Base-by-base conservation (phyloP, 257 asterid genomes). In the Plantago elongata region DNA sequence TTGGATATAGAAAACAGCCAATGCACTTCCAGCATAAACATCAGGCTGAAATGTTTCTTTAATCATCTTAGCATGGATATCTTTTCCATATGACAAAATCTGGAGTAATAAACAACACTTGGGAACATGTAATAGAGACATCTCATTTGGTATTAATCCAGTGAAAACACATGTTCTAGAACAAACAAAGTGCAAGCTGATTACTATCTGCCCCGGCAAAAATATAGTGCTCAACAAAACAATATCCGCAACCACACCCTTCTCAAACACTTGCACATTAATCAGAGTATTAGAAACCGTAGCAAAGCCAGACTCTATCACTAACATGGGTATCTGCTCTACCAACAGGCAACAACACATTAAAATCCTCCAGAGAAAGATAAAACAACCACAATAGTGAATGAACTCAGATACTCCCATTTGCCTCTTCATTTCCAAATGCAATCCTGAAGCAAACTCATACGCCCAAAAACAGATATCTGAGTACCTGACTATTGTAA, bases 181-280 rank as follows among this genome's bases (percentile, higher is more conserved):
- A 84, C 64, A 65, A 5, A 57, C 54, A 65, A 44, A 84, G 61
- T 30, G 84, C 62, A 9, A 83, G 83, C 45, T 34, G 62, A 52
- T 73, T 75, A 49, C 77, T 54, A n/a, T 75, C 76, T 2, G 70
- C 82, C 72, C 76, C 56, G 15, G 84, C 85, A 3, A 81, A 74
- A 46, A 87, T 80, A 85, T 27, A 3, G 83, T 79, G 72, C 83
- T 90, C 93, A 90, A 87, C 1, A 93, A 73, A 43, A 88, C 88
- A 44, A 68, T 70, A 72, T 84, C 98, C 81, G 74, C 78, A 66
- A 62, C 66, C 59, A 48, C 71, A 65, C 76, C 77, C 57, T 66
- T 68, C 51, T 80, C 81, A 75, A 89, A 89, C 79, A 81, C 60
- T 75, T 79, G 83, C 87, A 84, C 75, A 72, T 70, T 75, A 38